These are phyloP conservation scores for Ogataea dorogensis DNA, from an alignment of 805 yeast species.

Conservation along the genomic window DNA sequence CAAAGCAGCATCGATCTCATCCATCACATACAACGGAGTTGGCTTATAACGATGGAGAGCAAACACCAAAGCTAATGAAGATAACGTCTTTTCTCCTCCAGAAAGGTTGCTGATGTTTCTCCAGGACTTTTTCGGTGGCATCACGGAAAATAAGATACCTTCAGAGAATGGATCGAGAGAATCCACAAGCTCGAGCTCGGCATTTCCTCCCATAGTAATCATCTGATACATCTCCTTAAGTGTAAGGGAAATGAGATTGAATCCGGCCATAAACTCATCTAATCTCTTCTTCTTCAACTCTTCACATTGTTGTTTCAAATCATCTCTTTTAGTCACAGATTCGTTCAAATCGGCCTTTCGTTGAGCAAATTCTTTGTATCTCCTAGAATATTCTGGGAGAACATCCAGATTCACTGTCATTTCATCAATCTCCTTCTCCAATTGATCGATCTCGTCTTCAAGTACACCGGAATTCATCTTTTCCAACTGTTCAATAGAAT, in stretches of 20 bases:
- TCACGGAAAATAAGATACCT: constrained; percentile 93
- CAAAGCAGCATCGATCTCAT: constrained; percentile 97
- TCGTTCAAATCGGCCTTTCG: constrained; percentile 66
- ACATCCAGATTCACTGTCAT: constrained; percentile 70
- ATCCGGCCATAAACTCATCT: constrained; percentile 92
- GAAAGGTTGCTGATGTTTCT: constrained; percentile 90
- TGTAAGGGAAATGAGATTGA: constrained; percentile 78
- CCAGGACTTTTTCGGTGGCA: constrained; percentile 99
- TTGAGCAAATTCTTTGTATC: constrained; percentile 60
- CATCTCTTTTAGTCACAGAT: constrained; percentile 67
- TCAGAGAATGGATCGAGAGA: constrained; percentile 97
- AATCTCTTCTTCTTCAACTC: constrained; percentile 69
- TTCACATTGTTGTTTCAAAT: constrained; percentile 58
- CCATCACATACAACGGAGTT: constrained; percentile 97
- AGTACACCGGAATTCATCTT: constrained; percentile 47
- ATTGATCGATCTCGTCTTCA: constrained; percentile 48
- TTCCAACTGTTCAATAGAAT: constrained; percentile 47
- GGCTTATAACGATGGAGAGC: constrained; percentile 96
- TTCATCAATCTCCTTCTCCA: constrained; percentile 55
- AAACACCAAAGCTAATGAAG: constrained; percentile 92
- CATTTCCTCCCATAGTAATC: constrained; percentile 99
- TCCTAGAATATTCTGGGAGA: constrained; percentile 69
- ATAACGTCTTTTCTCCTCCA: constrained; percentile 96
- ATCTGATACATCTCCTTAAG: constrained; percentile 96
- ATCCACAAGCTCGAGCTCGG: constrained; percentile 93